Conservation (phyloP, 805 yeast genomes). For the Metschnikowia kofuensis region DNA sequence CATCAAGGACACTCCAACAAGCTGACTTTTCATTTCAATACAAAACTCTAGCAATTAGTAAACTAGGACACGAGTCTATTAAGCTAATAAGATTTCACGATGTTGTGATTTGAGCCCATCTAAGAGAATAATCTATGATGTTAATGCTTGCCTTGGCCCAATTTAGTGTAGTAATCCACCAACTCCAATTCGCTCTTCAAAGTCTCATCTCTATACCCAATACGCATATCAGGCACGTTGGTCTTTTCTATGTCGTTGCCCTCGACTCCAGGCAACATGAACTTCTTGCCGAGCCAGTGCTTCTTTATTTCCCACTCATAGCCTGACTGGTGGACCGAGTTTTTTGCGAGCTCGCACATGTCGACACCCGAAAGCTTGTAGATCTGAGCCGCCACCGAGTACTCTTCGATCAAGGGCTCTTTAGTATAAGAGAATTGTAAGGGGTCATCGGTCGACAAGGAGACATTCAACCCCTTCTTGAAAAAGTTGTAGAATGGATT, state of each 20-base stretch:
- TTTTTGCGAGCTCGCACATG: slow-evolving; percentile 94
- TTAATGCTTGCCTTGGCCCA: slow-evolving; percentile 11
- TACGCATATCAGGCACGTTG: slow-evolving; percentile 88
- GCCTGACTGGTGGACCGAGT: slow-evolving; percentile 92
- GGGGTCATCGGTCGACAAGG: slow-evolving; percentile 96
- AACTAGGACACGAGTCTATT: too few relatives aligned
- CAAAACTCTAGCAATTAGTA: too few relatives aligned
- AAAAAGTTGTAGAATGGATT: slow-evolving; percentile 92
- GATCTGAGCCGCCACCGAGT: slow-evolving; percentile 97
- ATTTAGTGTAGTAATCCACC: slow-evolving; percentile 52
- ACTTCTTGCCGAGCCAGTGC: slow-evolving; percentile 87
- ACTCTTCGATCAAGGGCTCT: slow-evolving; percentile 96
- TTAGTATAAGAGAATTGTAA: slow-evolving; percentile 94
- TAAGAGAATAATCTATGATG: too few relatives aligned
- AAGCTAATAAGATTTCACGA: too few relatives aligned
- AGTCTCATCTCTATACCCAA: slow-evolving; percentile 81
- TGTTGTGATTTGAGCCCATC: too few relatives aligned
- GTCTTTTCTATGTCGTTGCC: slow-evolving; percentile 93
- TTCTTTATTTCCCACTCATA: slow-evolving; percentile 82
- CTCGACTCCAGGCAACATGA: slow-evolving; percentile 54
- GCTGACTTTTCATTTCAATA: too few relatives aligned
- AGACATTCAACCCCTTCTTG: slow-evolving; percentile 90
- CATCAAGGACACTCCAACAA: too few relatives aligned
- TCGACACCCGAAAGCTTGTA: slow-evolving; percentile 92
- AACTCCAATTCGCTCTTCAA: slow-evolving; percentile 66